These are phyloP conservation scores for Solanum phureja DNA, from an alignment of 257 asterid species.

Conservation along the genomic window DNA sequence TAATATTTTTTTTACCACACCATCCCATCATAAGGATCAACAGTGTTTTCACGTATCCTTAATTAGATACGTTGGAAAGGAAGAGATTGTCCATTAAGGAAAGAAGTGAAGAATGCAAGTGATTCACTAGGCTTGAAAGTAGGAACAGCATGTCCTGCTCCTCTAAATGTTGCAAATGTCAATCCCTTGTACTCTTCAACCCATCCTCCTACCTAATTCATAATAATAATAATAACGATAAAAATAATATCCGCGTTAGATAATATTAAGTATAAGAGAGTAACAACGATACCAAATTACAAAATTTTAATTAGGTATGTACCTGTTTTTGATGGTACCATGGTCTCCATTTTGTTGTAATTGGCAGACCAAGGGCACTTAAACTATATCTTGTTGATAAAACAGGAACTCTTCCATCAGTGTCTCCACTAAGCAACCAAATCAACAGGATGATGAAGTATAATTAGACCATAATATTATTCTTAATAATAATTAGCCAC, in stretches of 20 bases:
- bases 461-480: not conserved
- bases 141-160: slow-evolving; percentile 96
- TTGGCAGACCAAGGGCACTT: slow-evolving; percentile 52
- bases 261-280: not conserved
- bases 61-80: slow-evolving; percentile 32
- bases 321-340: slow-evolving; percentile 95
- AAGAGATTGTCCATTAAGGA: slow-evolving; percentile 53
- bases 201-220: slow-evolving; percentile 80
- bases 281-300: not conserved
- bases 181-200: slow-evolving; percentile 72
- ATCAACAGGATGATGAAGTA: not conserved
- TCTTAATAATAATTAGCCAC: not conserved
- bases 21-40: not conserved
- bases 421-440: slow-evolving; percentile 56
- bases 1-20: not conserved
- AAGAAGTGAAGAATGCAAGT: slow-evolving; percentile 60
- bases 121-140: slow-evolving; percentile 77
- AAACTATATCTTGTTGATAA: slow-evolving; percentile 80
- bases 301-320: not conserved
- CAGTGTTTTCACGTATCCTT: not conserved
- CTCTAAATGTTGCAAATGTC: slow-evolving; percentile 83
- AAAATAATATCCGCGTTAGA: not conserved
- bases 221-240: not conserved
- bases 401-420: slow-evolving; percentile 85
- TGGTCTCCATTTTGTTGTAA: slow-evolving; percentile 72